Base-by-base conservation (phyloP, 441 rosid genomes). In the Sinapis alba region DNA sequence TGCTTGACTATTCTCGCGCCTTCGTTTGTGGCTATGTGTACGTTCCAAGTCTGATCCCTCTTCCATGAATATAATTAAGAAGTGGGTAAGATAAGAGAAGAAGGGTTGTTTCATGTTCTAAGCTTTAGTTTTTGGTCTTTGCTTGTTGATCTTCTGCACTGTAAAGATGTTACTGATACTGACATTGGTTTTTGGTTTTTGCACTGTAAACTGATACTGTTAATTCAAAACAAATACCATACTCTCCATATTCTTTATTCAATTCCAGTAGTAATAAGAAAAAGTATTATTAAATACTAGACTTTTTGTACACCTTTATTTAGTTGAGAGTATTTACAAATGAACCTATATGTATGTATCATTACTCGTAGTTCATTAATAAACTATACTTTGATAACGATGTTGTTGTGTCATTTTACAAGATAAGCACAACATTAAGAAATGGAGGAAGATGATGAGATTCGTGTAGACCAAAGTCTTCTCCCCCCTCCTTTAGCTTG, bases 391-490 rank as follows among this genome's bases (percentile, higher is more conserved):
- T 45, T 45, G 6, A n/a, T 45, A 45, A 6, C 51, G 51, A 45
- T 13, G 51, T 45, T 45, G 3, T 45, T 8, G 51, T 15, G 15
- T n/a, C 7, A 45, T 45, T 45, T 45, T n/a, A 45, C 51, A 45
- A 45, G 51, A n/a, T 45, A 45, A 45, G 51, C 51, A 45, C 16
- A n/a, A n/a, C 18, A 70, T 12, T 8, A 68, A 51, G 2, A 50
- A 75, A 7, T 61, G 45, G 8, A 21, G 62, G 59, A 45, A 30
- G 34, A 30, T 30, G 76, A 71, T 63, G 75, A 76, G 80, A 77
- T 71, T 71, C 77, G 80, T 77, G 80, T 77, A 77, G 80, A 71
- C 77, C 80, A 77, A 66, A n/a, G 72, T 47, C 73, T 65, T 56
- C 65, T 27, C 2, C 45, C 16, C 74, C 69, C 74, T 65, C n/a